These are phyloP conservation scores for Stemphylium lycopersici DNA, from an alignment of 2,329 filamentous ascomycete genomes.

Conservation along the genomic window DNA sequence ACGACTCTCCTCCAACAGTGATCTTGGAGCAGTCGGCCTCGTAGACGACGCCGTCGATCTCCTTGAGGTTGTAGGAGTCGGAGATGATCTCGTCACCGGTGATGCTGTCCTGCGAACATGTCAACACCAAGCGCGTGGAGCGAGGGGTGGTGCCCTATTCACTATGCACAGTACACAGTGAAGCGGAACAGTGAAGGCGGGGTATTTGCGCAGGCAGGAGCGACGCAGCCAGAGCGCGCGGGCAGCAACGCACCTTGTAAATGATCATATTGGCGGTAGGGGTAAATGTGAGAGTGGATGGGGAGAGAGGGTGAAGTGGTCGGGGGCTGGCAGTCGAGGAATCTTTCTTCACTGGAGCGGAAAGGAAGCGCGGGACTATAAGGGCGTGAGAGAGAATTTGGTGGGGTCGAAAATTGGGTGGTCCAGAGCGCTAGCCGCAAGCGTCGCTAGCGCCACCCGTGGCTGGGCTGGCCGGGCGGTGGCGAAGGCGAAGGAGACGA, in stretches of 20 bases:
- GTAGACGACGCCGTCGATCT: slow-evolving; percentile 79
- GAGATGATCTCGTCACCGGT: slow-evolving; percentile 95
- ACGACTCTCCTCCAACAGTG: slow-evolving; percentile 73
- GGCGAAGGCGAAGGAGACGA: neutral
- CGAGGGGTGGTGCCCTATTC: slow-evolving; percentile 5
- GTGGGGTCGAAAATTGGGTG: slow-evolving; percentile 37
- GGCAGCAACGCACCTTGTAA: slow-evolving; percentile 57
- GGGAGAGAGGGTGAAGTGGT: slow-evolving; percentile 19
- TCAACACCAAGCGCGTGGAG: slow-evolving; percentile 16
- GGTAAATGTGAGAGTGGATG: slow-evolving; percentile 11
- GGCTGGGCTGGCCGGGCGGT: slow-evolving; percentile 3
- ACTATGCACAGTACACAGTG: slow-evolving; percentile 16
- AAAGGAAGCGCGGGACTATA: slow-evolving; percentile 23
- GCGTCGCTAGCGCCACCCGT: neutral
- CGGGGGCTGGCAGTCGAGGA: slow-evolving; percentile 16
- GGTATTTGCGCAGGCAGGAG: slow-evolving; percentile 34
- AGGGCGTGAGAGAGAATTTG: slow-evolving; percentile 28
- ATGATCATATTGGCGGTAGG: slow-evolving; percentile 57
- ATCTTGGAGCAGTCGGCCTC: slow-evolving; percentile 95
- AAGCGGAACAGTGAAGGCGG: slow-evolving; percentile 29
- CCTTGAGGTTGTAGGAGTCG: slow-evolving; percentile 86
- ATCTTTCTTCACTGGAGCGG: slow-evolving; percentile 22
- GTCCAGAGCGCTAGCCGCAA: slow-evolving; percentile 13
- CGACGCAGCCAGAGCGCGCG: slow-evolving; percentile 3
- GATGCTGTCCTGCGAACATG: slow-evolving; percentile 75